phyloP scores from a whole-genome alignment of 768 basidiomycete genomes.

The Lentinula edodes region DNA sequence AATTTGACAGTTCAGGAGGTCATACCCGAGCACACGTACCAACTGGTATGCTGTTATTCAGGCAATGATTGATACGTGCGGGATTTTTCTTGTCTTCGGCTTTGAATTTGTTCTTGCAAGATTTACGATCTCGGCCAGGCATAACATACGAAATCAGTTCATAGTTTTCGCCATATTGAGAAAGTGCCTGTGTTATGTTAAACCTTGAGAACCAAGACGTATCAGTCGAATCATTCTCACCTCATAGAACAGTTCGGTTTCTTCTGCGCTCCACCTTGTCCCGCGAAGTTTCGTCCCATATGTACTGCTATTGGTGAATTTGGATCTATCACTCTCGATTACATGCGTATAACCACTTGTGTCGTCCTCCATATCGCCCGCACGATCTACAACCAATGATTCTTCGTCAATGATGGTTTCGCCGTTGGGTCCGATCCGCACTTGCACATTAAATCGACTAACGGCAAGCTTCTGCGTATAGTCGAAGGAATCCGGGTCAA shows the following conservation, averaged over 20 bases:
- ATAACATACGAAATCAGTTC: conserved; percentile 85
- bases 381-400: conserved; percentile 73
- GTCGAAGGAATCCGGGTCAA: conserved; percentile 46
- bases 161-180: conserved; percentile 90
- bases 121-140: conserved; percentile 79
- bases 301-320: conserved; percentile 80
- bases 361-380: conserved; percentile 51
- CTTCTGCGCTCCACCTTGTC: conserved; percentile 84
- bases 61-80: conserved; percentile 65
- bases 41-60: conserved; percentile 73
- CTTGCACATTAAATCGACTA: conserved; percentile 78
- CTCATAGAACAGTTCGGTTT: conserved; percentile 84
- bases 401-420: conserved; percentile 85
- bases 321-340: conserved; percentile 76
- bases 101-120: conserved; percentile 93
- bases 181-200: conserved; percentile 57
- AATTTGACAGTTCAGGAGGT: neutral
- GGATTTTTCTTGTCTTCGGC: conserved; percentile 81
- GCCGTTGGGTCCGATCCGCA: conserved; percentile 83
- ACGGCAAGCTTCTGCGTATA: conserved; percentile 60
- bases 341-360: conserved; percentile 72
- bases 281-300: conserved; percentile 79
- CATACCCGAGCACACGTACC: conserved; percentile 38
- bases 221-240: conserved; percentile 35
- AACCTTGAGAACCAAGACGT: conserved; percentile 2